Conservation (phyloP, 2,329 filamentous ascomycete genomes). For the Aureobasidium sp. region DNA sequence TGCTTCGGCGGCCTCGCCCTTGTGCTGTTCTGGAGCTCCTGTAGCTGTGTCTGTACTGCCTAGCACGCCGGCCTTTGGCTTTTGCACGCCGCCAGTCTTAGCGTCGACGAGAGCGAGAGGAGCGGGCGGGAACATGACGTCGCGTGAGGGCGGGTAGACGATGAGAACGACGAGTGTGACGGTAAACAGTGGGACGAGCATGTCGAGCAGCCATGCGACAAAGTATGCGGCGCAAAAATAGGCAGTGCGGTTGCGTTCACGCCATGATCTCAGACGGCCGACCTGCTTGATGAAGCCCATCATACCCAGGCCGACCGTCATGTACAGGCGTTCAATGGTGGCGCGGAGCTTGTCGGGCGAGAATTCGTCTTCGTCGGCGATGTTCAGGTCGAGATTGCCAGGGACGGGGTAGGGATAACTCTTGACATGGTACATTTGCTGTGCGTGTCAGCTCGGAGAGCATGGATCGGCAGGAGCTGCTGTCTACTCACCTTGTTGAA, state of each 20-base stretch:
- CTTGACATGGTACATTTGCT: conserved; percentile 66
- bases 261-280: conserved; percentile 70
- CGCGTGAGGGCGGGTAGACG: conserved; percentile 55
- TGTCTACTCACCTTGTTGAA: conserved; percentile 58
- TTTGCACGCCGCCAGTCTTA: conserved; percentile 67
- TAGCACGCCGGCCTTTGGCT: conserved; percentile 66
- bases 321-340: conserved; percentile 73
- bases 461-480: neutral
- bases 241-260: conserved; percentile 61
- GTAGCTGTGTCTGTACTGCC: conserved; percentile 72
- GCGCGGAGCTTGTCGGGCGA: conserved; percentile 75
- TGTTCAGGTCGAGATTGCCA: conserved; percentile 69
- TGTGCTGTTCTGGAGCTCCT: conserved; percentile 74
- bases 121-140: conserved; percentile 65
- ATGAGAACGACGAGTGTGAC: conserved; percentile 58
- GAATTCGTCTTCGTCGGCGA: conserved; percentile 76
- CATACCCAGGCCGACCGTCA: conserved; percentile 64
- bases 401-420: conserved; percentile 54
- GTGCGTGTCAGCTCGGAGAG: neutral
- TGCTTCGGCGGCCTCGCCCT: conserved; percentile 75
- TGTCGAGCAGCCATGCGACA: conserved; percentile 64
- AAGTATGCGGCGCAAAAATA: conserved; percentile 57
- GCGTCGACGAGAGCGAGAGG: conserved; percentile 66
- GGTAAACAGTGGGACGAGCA: conserved; percentile 58
- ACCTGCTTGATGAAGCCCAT: conserved; percentile 66